Percentiles rank a stretch among this genome's conserved stretches.
phyloP scores from a whole-genome alignment of 164 flowering plant genomes.

The Berberis vulgaris region DNA sequence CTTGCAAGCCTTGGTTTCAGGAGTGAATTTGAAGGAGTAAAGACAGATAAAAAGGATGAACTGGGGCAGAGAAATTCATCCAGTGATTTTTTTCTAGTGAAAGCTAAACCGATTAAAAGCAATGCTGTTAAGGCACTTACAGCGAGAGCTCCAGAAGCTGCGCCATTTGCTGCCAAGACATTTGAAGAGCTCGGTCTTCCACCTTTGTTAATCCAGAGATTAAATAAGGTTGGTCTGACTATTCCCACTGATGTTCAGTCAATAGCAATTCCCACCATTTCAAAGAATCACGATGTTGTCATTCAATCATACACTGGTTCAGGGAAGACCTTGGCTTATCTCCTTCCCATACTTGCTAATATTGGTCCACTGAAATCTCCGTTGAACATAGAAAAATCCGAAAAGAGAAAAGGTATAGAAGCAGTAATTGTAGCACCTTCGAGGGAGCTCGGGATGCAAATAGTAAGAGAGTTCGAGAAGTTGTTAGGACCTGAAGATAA shows the following conservation, averaged over 20 bases:
- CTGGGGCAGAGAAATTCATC: conserved; percentile 7
- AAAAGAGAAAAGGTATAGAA: conserved; percentile 48
- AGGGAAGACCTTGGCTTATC: conserved; percentile 90
- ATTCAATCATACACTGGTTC: conserved; percentile 98
- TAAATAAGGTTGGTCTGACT: conserved; percentile 60
- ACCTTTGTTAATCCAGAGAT: conserved; percentile 46
- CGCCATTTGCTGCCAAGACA: conserved; percentile 69
- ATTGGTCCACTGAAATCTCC: conserved; percentile 55
- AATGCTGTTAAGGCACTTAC: conserved; percentile 18
- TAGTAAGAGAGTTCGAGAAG: conserved; percentile 91
- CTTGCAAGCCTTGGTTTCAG: conserved; percentile 38
- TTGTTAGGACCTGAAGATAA: conserved; percentile 66
- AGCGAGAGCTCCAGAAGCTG: conserved; percentile 28
- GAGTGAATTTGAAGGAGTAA: conserved; percentile 12
- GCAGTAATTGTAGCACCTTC: conserved; percentile 97
- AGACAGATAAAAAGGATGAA: too few species aligned
- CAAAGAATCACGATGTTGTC: conserved; percentile 66
- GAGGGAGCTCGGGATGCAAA: conserved; percentile 94
- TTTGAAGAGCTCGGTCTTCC: conserved; percentile 79
- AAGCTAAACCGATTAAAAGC: conserved; percentile 23
- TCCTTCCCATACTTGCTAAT: conserved; percentile 82
- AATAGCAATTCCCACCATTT: conserved; percentile 73
- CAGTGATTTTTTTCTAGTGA: conserved; percentile 21
- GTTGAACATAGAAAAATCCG: conserved; percentile 17
- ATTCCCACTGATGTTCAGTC: conserved; percentile 90